Base-by-base conservation (phyloP, 2,329 filamentous ascomycete genomes). In the Claviceps maximensis region DNA sequence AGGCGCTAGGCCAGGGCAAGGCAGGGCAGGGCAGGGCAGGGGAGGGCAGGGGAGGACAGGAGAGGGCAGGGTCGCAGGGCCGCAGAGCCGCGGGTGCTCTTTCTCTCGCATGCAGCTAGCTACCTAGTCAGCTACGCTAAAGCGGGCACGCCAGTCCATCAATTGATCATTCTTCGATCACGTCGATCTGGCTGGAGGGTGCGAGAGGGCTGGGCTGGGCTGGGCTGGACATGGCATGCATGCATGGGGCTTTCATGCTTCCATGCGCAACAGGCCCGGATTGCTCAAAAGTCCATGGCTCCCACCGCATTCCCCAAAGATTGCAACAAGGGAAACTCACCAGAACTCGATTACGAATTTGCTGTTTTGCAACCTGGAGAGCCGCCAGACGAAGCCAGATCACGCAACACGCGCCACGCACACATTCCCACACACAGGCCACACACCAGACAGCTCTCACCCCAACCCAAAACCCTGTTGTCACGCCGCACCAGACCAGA, bases 181-280 rank as follows among this genome's bases (percentile, higher is more conserved):
- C 53, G 61, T 66, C 65, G 65, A 67, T 67, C 65, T 47, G 47
- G 31, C 44, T 6, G 25, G 19, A n/a, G 17, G 7, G 19, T 15
- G 44, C 49, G 36, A 53, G 52, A 55, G 31, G 31, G 12, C 8
- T 2, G 31, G 9, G 31, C 8, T 10, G 31, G 9, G 31, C 9
- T 10, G 12, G 31, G 6, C 8, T 10, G 31, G 31, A 33, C 31
- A 33, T 33, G 31, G 27, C 27, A 29, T 29, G 27, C 4, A 29
- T 4, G 8, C 27, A 29, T 29, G 27, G 64, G 58, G 62, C 13
- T 46, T 29, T 46, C 8, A 27, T 46, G 21, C 13, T 65, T 63
- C 61, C 58, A 60, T 63, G 61, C 59, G 60, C 59, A 62, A 61
- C 58, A 61, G 57, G 58, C 25, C 61, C 56, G 59, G 57, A 60